Percentiles rank a stretch among this genome's conserved stretches.
These are phyloP conservation scores for Neopestalotiopsis sp. DNA, from an alignment of 2,329 filamentous ascomycete genomes.

Conservation along the genomic window DNA sequence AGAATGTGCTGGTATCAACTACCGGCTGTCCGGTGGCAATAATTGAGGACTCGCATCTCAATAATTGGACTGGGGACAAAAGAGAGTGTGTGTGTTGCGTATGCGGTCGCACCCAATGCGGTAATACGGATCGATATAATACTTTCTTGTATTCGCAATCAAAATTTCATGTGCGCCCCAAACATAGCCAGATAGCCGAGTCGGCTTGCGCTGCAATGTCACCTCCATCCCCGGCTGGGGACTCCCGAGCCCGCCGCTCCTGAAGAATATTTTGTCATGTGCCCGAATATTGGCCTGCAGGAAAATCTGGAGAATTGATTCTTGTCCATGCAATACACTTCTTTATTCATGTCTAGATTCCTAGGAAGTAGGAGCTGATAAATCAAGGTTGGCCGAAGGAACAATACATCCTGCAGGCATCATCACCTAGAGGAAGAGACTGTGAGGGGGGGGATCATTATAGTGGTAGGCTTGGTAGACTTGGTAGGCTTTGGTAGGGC, in stretches of 20 bases:
- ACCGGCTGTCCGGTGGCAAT: background rate
- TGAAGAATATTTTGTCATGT: constrained; percentile 1
- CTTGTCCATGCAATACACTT: background rate
- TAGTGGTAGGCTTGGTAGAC: background rate
- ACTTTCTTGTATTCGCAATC: constrained; percentile 12
- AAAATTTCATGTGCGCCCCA: constrained; percentile 15
- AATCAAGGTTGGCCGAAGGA: background rate
- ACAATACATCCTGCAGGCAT: background rate
- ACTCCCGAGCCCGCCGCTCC: constrained; percentile 8
- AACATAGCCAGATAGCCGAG: constrained; percentile 19
- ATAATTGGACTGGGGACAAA: constrained; percentile 5
- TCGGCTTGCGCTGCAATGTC: constrained; percentile 10
- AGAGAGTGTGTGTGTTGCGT: constrained; percentile 3
- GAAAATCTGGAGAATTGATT: background rate
- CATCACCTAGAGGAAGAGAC: background rate
- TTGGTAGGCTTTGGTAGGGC: too few species aligned
- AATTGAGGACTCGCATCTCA: background rate
- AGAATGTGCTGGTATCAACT: background rate
- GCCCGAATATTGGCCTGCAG: background rate
- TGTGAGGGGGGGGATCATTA: constrained; percentile 1
- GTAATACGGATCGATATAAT: constrained; percentile 16
- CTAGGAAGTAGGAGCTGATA: background rate
- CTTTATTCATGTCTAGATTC: too few species aligned
- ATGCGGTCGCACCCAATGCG: constrained; percentile 8
- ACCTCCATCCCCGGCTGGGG: background rate